These are phyloP conservation scores for Plasmopara halstedii DNA, from an alignment of 352 stramenopile species.

Conservation along the genomic window DNA sequence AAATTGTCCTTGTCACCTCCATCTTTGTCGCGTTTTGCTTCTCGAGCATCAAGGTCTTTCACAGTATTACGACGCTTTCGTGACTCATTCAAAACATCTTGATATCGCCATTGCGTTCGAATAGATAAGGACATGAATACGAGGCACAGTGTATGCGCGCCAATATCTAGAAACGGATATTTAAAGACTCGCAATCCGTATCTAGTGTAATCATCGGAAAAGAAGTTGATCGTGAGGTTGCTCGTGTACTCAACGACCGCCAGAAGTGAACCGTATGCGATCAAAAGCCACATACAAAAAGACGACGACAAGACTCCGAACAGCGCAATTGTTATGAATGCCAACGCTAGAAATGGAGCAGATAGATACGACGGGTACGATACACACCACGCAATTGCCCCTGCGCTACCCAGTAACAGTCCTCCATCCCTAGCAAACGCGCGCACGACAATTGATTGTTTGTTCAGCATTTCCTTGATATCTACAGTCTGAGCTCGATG, in stretches of 20 bases:
- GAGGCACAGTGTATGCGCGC: constrained; percentile 65
- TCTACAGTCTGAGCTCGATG: constrained; percentile 22
- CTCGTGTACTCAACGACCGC: constrained; percentile 54
- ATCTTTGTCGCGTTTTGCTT: constrained; percentile 7
- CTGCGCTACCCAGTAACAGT: constrained; percentile 53
- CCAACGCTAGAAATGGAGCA: constrained; percentile 50
- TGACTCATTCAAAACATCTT: constrained; percentile 46
- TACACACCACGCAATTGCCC: constrained; percentile 65
- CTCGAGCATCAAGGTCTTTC: constrained; percentile 4
- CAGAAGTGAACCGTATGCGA: constrained; percentile 50
- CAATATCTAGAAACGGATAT: constrained; percentile 70
- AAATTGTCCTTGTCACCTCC: constrained; percentile 25
- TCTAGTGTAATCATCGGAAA: constrained; percentile 38
- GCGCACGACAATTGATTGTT: constrained; percentile 54
- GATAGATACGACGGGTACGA: constrained; percentile 80
- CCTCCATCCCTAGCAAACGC: constrained; percentile 66
- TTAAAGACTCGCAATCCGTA: constrained; percentile 63
- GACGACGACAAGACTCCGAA: constrained; percentile 51
- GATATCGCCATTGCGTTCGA: constrained; percentile 67
- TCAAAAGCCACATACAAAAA: constrained; percentile 51
- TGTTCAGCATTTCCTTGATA: constrained; percentile 45
- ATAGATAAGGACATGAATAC: constrained; percentile 76
- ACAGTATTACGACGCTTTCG: constrained; percentile 21
- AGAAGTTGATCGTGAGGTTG: constrained; percentile 53
- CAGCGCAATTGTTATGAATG: constrained; percentile 55